These are phyloP conservation scores for Candida glucosophila DNA, from an alignment of 1,139 yeast genomes.

Conservation along the genomic window DNA sequence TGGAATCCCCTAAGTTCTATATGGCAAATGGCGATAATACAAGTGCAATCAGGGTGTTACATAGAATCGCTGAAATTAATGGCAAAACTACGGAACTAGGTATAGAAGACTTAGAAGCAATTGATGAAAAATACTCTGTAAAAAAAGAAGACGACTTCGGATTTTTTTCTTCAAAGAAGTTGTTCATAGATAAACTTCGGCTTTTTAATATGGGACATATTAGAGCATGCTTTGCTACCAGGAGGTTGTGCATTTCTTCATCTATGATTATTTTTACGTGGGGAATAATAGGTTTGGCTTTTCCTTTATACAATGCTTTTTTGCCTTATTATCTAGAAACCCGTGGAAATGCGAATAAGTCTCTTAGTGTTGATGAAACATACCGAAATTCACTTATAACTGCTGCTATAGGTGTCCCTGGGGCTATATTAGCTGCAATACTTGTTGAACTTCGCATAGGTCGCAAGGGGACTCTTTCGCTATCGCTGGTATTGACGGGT, in stretches of 20 bases:
- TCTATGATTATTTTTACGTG: conserved; percentile 27
- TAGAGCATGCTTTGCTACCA: conserved; percentile 27
- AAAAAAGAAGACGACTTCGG: conserved; percentile 4
- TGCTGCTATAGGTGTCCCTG: conserved; percentile 35
- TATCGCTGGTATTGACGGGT: conserved; percentile 29
- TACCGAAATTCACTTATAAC: conserved; percentile 34
- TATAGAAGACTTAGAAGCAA: conserved; percentile 19
- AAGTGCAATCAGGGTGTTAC: conserved; percentile 24
- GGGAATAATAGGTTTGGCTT: conserved; percentile 39
- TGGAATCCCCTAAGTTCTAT: conserved; percentile 32
- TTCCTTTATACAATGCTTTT: conserved; percentile 38
- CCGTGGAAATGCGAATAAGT: conserved; percentile 22
- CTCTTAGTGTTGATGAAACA: conserved; percentile 26
- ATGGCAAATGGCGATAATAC: conserved; percentile 31
- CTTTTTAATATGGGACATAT: conserved; percentile 22
- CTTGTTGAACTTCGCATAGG: conserved; percentile 32
- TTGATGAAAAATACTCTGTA: conserved; percentile 15
- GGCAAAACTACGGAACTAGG: conserved; percentile 15
- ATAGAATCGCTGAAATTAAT: conserved; percentile 30
- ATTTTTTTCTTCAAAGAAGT: conserved; percentile 1
- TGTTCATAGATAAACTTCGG: too few species aligned
- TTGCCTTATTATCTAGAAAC: conserved; percentile 31
- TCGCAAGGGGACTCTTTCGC: conserved; percentile 29
- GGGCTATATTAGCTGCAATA: conserved; percentile 30
- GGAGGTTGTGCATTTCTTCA: conserved; percentile 25